These are phyloP conservation scores for Hortaea werneckii DNA, from an alignment of 2,329 filamentous ascomycete species.

Conservation along the genomic window DNA sequence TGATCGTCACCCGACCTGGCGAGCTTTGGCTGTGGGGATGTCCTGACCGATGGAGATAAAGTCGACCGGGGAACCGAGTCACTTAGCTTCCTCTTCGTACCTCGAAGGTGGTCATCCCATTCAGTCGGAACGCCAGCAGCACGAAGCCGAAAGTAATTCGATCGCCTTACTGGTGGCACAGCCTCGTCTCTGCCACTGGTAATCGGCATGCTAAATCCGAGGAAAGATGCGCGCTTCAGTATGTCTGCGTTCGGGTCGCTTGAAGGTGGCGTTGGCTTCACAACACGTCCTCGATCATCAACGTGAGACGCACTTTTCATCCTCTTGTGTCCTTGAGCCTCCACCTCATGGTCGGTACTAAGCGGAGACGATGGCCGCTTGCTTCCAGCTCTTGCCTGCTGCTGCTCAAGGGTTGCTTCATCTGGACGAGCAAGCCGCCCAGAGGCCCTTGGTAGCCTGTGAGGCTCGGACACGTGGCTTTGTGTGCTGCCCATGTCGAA, in stretches of 20 bases:
- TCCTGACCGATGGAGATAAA: not conserved
- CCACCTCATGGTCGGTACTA: too few relatives aligned
- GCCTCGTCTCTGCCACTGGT: constrained; percentile 1
- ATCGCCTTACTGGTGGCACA: constrained; percentile 24
- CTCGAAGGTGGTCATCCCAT: constrained; percentile 14
- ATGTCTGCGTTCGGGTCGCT: constrained; percentile 8
- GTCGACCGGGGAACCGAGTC: not conserved
- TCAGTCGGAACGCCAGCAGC: constrained; percentile 35
- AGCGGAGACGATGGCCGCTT: constrained; percentile 15
- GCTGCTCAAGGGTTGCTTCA: not conserved
- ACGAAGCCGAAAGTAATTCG: constrained; percentile 42
- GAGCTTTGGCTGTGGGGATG: constrained; percentile 4
- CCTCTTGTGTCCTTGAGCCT: constrained; percentile 16
- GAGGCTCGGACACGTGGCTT: not conserved
- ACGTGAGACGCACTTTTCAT: constrained; percentile 19
- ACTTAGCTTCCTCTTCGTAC: constrained; percentile 12
- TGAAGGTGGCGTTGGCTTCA: constrained; percentile 10
- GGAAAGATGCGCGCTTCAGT: constrained; percentile 21
- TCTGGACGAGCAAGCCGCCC: not conserved
- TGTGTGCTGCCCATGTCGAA: not conserved
- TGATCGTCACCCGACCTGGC: not conserved
- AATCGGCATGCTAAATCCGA: constrained; percentile 15
- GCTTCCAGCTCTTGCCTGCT: constrained; percentile 12
- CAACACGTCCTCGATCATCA: constrained; percentile 12
- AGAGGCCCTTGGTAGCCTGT: too few relatives aligned